Evolutionary conservation across 2,329 filamentous ascomycete species (phyloP).

Genomic region (Claviceps cyperi): DNA sequence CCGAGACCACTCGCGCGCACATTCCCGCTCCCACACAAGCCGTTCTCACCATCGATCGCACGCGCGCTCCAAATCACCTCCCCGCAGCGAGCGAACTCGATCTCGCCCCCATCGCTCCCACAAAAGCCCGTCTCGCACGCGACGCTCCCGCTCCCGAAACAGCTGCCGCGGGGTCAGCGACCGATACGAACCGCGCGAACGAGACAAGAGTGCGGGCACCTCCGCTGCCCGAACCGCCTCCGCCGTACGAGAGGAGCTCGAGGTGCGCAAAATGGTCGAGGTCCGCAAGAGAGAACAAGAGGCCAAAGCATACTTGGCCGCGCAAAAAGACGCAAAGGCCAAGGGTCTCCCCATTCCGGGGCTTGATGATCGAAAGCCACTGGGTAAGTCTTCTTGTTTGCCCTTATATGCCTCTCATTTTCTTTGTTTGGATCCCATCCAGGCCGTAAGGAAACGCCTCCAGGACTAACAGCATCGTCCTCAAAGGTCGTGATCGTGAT

Average conservation of each 20-base stretch:
- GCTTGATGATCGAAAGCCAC: conserved; percentile 34
- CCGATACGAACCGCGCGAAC: conserved; percentile 7
- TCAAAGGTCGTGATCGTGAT: conserved; percentile 2
- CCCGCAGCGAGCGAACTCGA: conserved; percentile 16
- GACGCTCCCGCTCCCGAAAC: conserved; percentile 10
- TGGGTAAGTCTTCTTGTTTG: not conserved
- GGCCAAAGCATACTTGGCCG: conserved; percentile 49
- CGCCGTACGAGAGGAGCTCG: conserved; percentile 31
- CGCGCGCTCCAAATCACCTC: conserved; percentile 17
- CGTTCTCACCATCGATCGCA: conserved; percentile 19
- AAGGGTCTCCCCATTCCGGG: conserved; percentile 44
- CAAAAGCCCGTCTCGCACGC: conserved; percentile 6
- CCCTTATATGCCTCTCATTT: too few relatives aligned
- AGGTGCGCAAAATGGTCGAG: conserved; percentile 46
- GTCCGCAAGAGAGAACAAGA: conserved; percentile 48
- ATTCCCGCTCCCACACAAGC: conserved; percentile 12
- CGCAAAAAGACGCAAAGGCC: conserved; percentile 43
- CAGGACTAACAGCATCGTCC: not conserved
- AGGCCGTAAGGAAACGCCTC: not conserved
- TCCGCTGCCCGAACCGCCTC: conserved; percentile 23
- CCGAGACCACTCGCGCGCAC: conserved; percentile 10
- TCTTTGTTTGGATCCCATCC: not conserved
- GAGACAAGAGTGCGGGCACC: conserved; percentile 21
- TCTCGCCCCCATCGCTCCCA: conserved; percentile 11
- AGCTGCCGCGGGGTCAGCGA: conserved; percentile 11